Base-by-base conservation (phyloP, 2,329 filamentous ascomycete species). In the Grosmannia serpens region DNA sequence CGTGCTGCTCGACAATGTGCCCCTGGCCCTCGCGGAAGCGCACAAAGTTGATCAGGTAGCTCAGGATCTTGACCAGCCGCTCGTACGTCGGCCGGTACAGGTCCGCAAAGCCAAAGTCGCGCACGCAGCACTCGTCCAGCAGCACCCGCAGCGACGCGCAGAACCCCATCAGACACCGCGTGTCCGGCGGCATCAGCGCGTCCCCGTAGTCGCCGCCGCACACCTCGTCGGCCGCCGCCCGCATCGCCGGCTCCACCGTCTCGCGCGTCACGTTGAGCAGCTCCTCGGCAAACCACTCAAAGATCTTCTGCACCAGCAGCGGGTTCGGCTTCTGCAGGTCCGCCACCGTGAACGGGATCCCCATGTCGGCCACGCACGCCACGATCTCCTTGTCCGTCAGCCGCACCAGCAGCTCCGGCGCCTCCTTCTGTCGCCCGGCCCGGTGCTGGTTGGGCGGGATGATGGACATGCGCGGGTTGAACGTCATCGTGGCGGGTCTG, bases 21-120 rank as follows among this genome's bases (percentile, higher is more conserved):
- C 91, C 95, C 72, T 97, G 92, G 62, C 87, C 91, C 74, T 96
- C 91, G 66, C 94, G 88, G 74, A 97, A 99, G 57, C 94, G 86
- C 65, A 97, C 91, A 73, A 99, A 99, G 74, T 99, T 99, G 77
- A 99, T 99, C 63, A 97, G 83, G 73, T 96, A 96, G 64, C 89
- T 95, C 70, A 99, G 94, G 67, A 97, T 95, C 75, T 94, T 95
- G 67, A 92, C 87, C 17, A 97, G 81, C 51, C 94, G 88, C 59
- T 89, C 87, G 69, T 95, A 89, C 1, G 90, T 95, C 20, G 94
- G 94, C 70, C 87, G 88, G 70, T 95, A 92, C 7, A 99, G 77
- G 70, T 99, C 94, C 61, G 86, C 85, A 73, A 97, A 96, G 41
- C 88, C 90, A 67, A 99, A 96, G 72, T 99, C 94, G 62, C 86